Evolutionary conservation across 257 asterid genomes (phyloP), one percentile per base, ranked within the genome.

Genomic region (Echites panduratus): DNA sequence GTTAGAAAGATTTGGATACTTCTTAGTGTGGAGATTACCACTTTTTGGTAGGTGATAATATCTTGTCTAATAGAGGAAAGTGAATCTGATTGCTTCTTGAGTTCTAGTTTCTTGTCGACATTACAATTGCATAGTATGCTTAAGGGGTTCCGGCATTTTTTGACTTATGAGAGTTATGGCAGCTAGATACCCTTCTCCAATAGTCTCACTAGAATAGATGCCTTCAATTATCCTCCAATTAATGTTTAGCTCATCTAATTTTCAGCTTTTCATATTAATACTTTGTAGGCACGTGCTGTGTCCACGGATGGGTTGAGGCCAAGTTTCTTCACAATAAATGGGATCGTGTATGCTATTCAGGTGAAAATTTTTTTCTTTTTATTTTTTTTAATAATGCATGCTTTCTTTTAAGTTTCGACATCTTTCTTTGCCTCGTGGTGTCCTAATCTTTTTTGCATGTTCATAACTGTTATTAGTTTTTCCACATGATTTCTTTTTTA

Each of bases 271-370:
- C 32, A 1, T 52, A 19, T 44, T 14, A 19, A 48, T 57, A 14
- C 45, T 76, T 76, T 75, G 65, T 88, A 94, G 99, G 99, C 99
- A 50, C 97, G 97, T 76, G 95, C 97, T 80, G 96, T 89, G 78
- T 88, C 99, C 63, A 94, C 99, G 9, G 99, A 94, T 78, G 90
- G 97, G 73, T 76, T 94, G 82, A 89, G 97, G 83, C 93, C 98
- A 75, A 87, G 89, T 73, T 94, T 94, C 87, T 91, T 86, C 80
- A 86, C 87, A 58, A 85, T 94, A 58, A 94, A 91, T 76, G 92
- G 93, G 41, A 84, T 88, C 14, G 93, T 89, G 62, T 94, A 94
- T 84, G 90, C 70, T 66, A 79, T 90, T 81, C 99, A 94, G 99
- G 99, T 91, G 79, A 83, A 63, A 44, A 72, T 66, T 75, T 64